Evolutionary conservation across 257 asterid species (phyloP), one percentile per base, ranked within the genome.

Genomic region (Verbena officinalis): DNA sequence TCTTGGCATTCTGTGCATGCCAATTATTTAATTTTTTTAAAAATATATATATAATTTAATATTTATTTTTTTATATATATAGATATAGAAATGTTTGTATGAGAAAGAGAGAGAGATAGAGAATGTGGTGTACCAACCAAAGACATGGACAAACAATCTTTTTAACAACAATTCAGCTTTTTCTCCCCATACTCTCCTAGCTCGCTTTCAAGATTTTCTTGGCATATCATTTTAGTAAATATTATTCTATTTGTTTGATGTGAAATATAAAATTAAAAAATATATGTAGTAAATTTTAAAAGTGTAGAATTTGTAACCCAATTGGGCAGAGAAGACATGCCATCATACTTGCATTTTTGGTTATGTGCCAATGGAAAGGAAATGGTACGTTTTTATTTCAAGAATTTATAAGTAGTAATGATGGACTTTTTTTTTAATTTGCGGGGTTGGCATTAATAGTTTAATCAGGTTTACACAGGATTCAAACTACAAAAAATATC

Each of bases 1-100:
- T 72, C 83, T 72, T 79, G 69, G 78, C 66, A 62, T 79, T 83
- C 85, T 65, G 81, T 78, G 84, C 84, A 75, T 64, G 77, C 75
- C 75, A 71, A 44, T 38, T 27, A 44, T 42, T 9, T 42, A 24
- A n/a, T n/a, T n/a, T 33, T 16, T 34, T 33, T 44, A 52, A 38
- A 22, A 10, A 58, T 30, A 51, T 9, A 50, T 21, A 22, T 14
- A 21, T 30, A 11, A 3, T 33, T 33, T 11, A 16, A 17, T 43
- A 30, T 20, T n/a, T n/a, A n/a, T n/a, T n/a, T n/a, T n/a, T n/a
- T n/a, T n/a, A 30, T 34, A 46, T 44, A 52, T 38, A 38, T 23
- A 58, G 19, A 51, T 9, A 50, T 21, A 22, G 8, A 21, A 3
- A 15, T n/a, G 15, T 54, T 12, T 6, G 11, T 14, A 0, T 19